phyloP scores from a whole-genome alignment of 371 early-diverging fungal species.

The Mortierella sp. region DNA sequence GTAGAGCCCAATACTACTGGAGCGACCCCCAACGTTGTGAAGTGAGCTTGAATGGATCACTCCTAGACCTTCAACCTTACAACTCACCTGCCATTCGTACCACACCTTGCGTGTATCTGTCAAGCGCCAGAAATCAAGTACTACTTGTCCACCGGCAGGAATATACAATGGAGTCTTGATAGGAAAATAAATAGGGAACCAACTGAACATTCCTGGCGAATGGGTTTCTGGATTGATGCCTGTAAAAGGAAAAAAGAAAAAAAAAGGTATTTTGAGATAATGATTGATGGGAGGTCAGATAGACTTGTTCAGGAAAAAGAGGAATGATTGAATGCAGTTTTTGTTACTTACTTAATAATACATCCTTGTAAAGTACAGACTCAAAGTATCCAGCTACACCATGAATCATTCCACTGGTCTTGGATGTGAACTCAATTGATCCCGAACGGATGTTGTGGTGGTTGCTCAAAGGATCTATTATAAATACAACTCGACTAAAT shows the following conservation, averaged over 20 bases:
- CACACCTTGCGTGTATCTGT: conserved; percentile 85
- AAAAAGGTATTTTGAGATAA: neutral
- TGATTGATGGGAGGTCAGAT: too few relatives aligned
- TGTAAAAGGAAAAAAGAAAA: too few relatives aligned
- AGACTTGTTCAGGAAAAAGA: too few relatives aligned
- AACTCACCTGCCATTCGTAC: conserved; percentile 91
- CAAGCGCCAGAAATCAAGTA: conserved; percentile 89
- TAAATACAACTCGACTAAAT: neutral
- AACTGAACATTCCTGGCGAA: conserved; percentile 93
- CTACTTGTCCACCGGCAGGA: conserved; percentile 66
- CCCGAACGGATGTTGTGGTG: conserved; percentile 77
- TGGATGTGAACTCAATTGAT: conserved; percentile 65
- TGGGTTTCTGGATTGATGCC: conserved; percentile 86
- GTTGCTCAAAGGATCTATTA: conserved; percentile 71
- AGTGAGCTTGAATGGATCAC: conserved; percentile 34
- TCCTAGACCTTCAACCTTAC: conserved; percentile 37
- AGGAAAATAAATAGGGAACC: conserved; percentile 98
- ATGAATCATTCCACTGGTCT: conserved; percentile 80
- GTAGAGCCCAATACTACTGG: conserved; percentile 46
- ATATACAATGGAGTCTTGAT: conserved; percentile 80
- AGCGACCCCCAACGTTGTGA: conserved; percentile 46
- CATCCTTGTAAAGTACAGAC: conserved; percentile 85
- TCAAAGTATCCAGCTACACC: conserved; percentile 97
- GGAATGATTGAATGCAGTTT: neutral
- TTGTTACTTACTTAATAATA: conserved; percentile 71